These are phyloP conservation scores for Cladophialophora chaetospira DNA, from an alignment of 2,329 filamentous ascomycete genomes.

Conservation along the genomic window DNA sequence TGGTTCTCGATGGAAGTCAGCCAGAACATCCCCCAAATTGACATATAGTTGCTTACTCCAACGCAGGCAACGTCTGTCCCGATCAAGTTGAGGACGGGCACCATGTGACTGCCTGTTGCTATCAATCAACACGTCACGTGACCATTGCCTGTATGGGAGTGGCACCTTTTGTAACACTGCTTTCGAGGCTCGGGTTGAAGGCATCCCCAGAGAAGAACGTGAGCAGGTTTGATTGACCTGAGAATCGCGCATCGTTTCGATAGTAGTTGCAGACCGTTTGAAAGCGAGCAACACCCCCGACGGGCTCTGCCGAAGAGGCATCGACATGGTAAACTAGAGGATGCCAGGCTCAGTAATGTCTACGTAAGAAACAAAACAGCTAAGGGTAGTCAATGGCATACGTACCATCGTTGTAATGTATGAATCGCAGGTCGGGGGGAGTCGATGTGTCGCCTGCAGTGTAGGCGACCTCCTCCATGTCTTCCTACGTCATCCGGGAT, in stretches of 20 bases:
- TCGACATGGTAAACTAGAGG: constrained; percentile 78
- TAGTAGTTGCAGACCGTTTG: constrained; percentile 78
- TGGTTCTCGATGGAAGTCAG: constrained; percentile 64
- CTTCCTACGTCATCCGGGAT: background rate
- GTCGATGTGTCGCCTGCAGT: constrained; percentile 45
- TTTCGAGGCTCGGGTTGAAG: constrained; percentile 89
- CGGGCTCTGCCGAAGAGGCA: constrained; percentile 51
- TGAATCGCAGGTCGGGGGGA: constrained; percentile 71
- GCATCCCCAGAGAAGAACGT: constrained; percentile 90
- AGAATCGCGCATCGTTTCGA: constrained; percentile 61
- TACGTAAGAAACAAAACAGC: background rate
- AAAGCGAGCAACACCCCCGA: constrained; percentile 80
- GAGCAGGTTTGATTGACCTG: constrained; percentile 65
- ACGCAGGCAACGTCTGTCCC: constrained; percentile 80
- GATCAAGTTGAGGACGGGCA: constrained; percentile 76
- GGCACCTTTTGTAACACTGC: constrained; percentile 79
- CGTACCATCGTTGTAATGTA: constrained; percentile 79
- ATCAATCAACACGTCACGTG: constrained; percentile 11
- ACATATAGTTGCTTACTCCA: constrained; percentile 59
- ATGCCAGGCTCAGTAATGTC: background rate
- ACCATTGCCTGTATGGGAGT: background rate
- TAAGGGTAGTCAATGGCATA: background rate
- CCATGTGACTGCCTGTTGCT: constrained; percentile 68
- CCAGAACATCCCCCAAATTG: background rate
- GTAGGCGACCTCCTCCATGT: constrained; percentile 28